Conservation (phyloP, 306 rosid species). For the Abrus precatorius region DNA sequence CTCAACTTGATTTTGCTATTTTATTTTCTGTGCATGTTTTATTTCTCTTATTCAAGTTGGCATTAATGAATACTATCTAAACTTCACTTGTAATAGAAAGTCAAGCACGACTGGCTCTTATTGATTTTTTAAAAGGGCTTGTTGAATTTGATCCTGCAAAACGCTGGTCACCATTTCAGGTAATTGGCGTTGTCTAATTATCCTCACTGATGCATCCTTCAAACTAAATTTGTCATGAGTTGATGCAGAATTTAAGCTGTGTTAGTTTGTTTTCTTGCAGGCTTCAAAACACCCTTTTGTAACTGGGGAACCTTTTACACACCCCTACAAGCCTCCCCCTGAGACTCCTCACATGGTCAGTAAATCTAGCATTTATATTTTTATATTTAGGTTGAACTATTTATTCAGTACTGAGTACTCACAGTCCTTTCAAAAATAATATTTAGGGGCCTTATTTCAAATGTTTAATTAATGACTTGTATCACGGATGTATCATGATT, state of each 20-base stretch:
- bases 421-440: slow-evolving; percentile 12
- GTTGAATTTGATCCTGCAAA: slow-evolving; percentile 97
- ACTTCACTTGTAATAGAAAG: slow-evolving; percentile 72
- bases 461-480: slow-evolving; percentile 24
- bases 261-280: slow-evolving; percentile 63
- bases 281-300: slow-evolving; percentile 99
- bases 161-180: slow-evolving; percentile 99
- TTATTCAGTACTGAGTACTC: not conserved
- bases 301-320: slow-evolving; percentile 96
- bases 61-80: slow-evolving; percentile 48
- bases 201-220: slow-evolving; percentile 2
- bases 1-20: slow-evolving; percentile 34
- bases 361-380: slow-evolving; percentile 39
- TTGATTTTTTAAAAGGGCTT: slow-evolving; percentile 95
- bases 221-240: slow-evolving; percentile 44
- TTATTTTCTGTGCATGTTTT: slow-evolving; percentile 2
- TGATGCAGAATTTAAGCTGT: slow-evolving; percentile 40
- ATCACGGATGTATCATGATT: not conserved
- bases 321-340: slow-evolving; percentile 83
- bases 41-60: slow-evolving; percentile 27
- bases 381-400: slow-evolving; percentile 39
- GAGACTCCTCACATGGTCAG: slow-evolving; percentile 95
- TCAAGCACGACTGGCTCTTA: slow-evolving; percentile 86
- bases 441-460: not conserved
- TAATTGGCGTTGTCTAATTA: slow-evolving; percentile 45